Evolutionary conservation across 257 asterid species (phyloP), one percentile per base, ranked within the genome.

Genomic region (Echium plantagineum): DNA sequence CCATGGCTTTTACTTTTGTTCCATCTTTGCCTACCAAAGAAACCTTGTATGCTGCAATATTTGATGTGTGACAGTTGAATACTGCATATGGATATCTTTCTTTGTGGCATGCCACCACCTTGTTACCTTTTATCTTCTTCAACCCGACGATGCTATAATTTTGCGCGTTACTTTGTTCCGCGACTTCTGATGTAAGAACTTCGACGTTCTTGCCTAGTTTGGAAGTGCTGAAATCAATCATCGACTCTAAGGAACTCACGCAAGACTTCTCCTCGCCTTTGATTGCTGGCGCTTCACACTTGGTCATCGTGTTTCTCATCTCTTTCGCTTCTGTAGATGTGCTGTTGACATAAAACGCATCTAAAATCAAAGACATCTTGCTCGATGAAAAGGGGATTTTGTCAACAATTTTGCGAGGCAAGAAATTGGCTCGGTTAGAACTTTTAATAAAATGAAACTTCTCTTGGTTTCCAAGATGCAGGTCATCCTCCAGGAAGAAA

Each of bases 241-340:
- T 86, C 20, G 97, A 76, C 53, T 86, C 89, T 61, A 89, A 22
- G 2, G 89, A 82, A 57, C 94, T 83, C 8, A 90, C 81, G 20
- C 95, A 85, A 2, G 72, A 53, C 35, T 77, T 80, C 57, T 75
- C 82, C 60, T 89, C 94, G 4, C 85, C 87, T 52, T 72, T 55
- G 1, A 73, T 52, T 10, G 71, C 77, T 6, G 60, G 65, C 17
- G 64, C 76, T 81, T 86, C 86, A 31, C 95, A 89, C 31, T 75
- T 79, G 28, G 51, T 42, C 3, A 89, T 67, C 13, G 91, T 80
- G 6, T 71, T 78, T 69, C 66, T 75, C 62, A 89, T 68, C 9
- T 55, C 63, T 32, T 69, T 78, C 5, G 94, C 89, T 74, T 76
- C 78, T 0, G 48, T 54, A 0, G 97, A 75, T 5, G 20, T 52